Evolutionary conservation across 2,329 filamentous ascomycete species (phyloP).

Genomic region (Celoporthe dispersa): DNA sequence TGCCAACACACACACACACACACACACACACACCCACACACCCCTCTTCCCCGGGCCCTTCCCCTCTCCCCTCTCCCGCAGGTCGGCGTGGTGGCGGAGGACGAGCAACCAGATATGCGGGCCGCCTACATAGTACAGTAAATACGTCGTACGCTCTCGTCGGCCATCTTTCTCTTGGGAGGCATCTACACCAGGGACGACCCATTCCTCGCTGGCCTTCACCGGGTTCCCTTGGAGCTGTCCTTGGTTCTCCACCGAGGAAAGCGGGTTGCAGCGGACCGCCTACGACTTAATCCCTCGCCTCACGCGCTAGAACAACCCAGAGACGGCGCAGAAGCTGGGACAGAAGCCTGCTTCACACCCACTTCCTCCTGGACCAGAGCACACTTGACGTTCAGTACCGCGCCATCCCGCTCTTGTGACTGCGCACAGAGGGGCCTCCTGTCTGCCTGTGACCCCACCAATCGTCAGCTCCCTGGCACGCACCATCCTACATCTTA

Average conservation of each 20-base stretch:
- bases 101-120: neutral
- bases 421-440: conserved; percentile 12
- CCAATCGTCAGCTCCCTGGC: conserved; percentile 15
- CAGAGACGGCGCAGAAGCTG: conserved; percentile 17
- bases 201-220: neutral
- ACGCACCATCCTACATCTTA: neutral
- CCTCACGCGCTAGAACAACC: conserved; percentile 28
- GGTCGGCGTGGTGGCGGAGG: neutral
- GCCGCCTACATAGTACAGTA: too few species aligned
- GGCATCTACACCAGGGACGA: neutral
- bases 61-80: neutral
- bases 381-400: neutral
- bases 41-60: too few species aligned
- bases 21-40: too few species aligned
- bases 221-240: neutral
- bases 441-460: conserved; percentile 5
- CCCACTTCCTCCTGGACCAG: conserved; percentile 20
- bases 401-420: conserved; percentile 28
- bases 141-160: neutral
- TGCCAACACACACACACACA: neutral
- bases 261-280: neutral
- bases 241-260: neutral
- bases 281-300: conserved; percentile 3
- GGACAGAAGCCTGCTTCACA: conserved; percentile 29
- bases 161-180: too few species aligned